Evolutionary conservation across 371 early-diverging fungal species (phyloP).

Genomic region (Mortierella sp.): DNA sequence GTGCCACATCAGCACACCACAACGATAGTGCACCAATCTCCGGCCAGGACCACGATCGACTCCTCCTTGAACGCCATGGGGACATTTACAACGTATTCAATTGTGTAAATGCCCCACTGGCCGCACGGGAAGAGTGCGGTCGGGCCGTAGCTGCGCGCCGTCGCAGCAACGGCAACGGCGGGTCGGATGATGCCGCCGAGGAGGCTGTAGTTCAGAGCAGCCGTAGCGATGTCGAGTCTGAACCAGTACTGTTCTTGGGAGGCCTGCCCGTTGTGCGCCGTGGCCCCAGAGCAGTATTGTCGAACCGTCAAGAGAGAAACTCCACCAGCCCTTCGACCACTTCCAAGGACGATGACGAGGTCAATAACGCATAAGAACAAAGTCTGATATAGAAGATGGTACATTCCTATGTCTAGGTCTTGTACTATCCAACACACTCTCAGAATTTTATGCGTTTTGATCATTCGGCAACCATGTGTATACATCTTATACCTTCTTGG

Average conservation of each 20-base stretch:
- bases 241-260: constrained; percentile 46
- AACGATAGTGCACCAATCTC: background rate
- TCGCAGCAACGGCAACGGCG: constrained; percentile 26
- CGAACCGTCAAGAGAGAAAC: constrained; percentile 33
- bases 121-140: constrained; percentile 13
- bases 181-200: constrained; percentile 25
- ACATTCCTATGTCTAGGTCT: background rate
- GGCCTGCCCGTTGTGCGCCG: constrained; percentile 30
- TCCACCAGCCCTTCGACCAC: background rate
- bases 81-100: constrained; percentile 5
- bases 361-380: constrained; percentile 13
- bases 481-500: background rate
- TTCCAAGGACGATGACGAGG: constrained; percentile 9
- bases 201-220: constrained; percentile 57
- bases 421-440: background rate
- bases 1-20: background rate
- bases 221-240: constrained; percentile 52
- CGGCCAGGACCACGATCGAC: constrained; percentile 25
- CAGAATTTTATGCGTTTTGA: background rate
- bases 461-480: background rate
- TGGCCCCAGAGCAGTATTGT: constrained; percentile 15
- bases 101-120: constrained; percentile 1
- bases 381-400: background rate
- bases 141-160: constrained; percentile 29
- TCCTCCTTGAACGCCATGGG: constrained; percentile 10